phyloP scores from a whole-genome alignment of 345 rosid species.

The Eucalyptus pauciflora region DNA sequence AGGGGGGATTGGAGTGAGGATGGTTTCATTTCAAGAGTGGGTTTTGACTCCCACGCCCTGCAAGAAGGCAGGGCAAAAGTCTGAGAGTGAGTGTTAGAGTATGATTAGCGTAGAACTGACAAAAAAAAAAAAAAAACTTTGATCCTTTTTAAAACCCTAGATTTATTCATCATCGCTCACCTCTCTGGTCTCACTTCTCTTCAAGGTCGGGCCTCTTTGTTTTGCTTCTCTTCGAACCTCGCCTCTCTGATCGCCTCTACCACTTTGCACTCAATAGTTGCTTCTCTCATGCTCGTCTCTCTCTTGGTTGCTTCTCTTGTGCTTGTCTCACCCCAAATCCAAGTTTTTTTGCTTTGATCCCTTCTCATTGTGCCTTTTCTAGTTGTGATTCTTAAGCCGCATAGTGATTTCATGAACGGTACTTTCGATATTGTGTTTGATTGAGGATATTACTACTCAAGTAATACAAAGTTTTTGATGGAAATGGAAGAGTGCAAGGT shows the following conservation, averaged over 20 bases:
- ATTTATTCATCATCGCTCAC: too few species aligned
- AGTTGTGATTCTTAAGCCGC: neutral
- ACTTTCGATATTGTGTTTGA: neutral
- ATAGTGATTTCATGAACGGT: too few species aligned
- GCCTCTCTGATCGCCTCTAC: neutral
- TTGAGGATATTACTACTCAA: neutral
- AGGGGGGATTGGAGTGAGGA: too few species aligned
- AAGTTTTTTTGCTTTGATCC: neutral
- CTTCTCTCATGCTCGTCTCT: neutral
- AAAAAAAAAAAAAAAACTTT: too few species aligned
- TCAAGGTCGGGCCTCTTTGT: too few species aligned
- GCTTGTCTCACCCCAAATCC: neutral
- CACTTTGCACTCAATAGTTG: neutral
- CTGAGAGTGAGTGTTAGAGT: too few species aligned
- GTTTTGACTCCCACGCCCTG: too few species aligned
- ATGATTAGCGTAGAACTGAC: too few species aligned
- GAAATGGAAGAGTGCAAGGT: neutral
- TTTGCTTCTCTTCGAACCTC: rapidly evolving
- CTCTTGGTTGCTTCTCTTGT: neutral
- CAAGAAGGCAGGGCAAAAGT: too few species aligned
- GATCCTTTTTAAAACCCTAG: too few species aligned
- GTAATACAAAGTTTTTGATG: neutral
- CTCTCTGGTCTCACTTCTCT: too few species aligned
- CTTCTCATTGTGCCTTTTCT: neutral
- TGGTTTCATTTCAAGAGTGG: too few species aligned